These are phyloP conservation scores for Ascochyta lentis DNA, from an alignment of 2,329 filamentous ascomycete genomes.

Conservation along the genomic window DNA sequence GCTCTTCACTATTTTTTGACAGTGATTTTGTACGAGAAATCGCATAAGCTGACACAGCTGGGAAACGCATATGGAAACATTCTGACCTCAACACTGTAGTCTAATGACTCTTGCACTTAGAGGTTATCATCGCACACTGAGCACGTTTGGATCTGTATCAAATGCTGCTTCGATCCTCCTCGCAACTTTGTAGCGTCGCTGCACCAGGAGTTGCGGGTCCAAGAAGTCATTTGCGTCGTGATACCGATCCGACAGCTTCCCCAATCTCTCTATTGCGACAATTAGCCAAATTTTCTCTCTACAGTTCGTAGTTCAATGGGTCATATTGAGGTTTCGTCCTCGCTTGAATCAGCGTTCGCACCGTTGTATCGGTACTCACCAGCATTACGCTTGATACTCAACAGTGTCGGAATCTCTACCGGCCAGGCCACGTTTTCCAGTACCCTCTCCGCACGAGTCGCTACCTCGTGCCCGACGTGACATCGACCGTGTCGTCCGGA, in stretches of 20 bases:
- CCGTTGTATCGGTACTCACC: background rate
- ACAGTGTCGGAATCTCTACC: background rate
- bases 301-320: background rate
- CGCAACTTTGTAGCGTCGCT: background rate
- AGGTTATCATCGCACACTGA: background rate
- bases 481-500: background rate
- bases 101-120: too few species aligned
- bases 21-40: too few species aligned
- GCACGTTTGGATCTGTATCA: background rate
- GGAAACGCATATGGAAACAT: too few species aligned
- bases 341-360: background rate
- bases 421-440: conserved; percentile 3
- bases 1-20: too few species aligned
- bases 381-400: background rate
- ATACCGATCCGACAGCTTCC: background rate
- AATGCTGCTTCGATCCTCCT: background rate
- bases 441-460: background rate
- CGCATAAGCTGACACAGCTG: too few species aligned
- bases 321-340: too few species aligned
- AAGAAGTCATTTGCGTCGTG: background rate
- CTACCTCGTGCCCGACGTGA: background rate
- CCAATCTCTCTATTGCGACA: background rate
- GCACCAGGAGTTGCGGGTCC: background rate
- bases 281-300: background rate
- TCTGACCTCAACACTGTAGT: too few species aligned